Evolutionary conservation across 1,284 basidiomycete genomes (phyloP).

Genomic region (Coniophora puteana): DNA sequence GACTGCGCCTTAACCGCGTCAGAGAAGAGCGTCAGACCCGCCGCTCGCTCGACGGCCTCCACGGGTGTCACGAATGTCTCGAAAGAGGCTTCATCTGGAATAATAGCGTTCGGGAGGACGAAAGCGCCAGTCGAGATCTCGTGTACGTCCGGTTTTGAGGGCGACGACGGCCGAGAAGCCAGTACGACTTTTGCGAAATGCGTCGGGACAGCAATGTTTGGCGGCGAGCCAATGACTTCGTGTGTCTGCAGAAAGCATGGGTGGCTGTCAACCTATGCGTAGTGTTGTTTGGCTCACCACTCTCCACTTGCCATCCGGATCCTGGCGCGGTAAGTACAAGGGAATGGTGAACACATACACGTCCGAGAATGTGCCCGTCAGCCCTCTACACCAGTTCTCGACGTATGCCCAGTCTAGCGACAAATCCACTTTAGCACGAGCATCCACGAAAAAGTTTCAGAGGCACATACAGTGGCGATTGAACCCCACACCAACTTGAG

Average conservation of each 20-base stretch:
- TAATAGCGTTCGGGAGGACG: conserved; percentile 87
- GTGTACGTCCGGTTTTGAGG: conserved; percentile 63
- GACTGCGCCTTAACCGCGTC: conserved; percentile 77
- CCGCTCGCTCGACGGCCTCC: conserved; percentile 88
- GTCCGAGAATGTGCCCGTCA: conserved; percentile 85
- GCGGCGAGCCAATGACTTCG: conserved; percentile 92
- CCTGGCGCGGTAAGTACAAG: conserved; percentile 87
- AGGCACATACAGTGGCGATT: conserved; percentile 86
- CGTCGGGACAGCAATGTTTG: conserved; percentile 90
- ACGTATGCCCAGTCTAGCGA: conserved; percentile 89
- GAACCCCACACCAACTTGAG: conserved; percentile 97
- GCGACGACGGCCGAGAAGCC: conserved; percentile 70
- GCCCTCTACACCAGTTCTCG: conserved; percentile 91
- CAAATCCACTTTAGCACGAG: not conserved
- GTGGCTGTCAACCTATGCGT: not conserved
- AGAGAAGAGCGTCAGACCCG: conserved; percentile 89
- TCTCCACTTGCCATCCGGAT: conserved; percentile 89
- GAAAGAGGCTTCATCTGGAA: conserved; percentile 80
- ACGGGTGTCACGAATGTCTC: conserved; percentile 83
- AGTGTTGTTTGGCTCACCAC: conserved; percentile 58
- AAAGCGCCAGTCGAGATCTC: conserved; percentile 91
- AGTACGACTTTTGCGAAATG: conserved; percentile 98
- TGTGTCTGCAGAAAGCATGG: conserved; percentile 32
- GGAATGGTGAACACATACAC: conserved; percentile 98
- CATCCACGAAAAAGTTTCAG: not conserved